Evolutionary conservation across 1,139 yeast species (phyloP).

Genomic region (Hansenula anomala): DNA sequence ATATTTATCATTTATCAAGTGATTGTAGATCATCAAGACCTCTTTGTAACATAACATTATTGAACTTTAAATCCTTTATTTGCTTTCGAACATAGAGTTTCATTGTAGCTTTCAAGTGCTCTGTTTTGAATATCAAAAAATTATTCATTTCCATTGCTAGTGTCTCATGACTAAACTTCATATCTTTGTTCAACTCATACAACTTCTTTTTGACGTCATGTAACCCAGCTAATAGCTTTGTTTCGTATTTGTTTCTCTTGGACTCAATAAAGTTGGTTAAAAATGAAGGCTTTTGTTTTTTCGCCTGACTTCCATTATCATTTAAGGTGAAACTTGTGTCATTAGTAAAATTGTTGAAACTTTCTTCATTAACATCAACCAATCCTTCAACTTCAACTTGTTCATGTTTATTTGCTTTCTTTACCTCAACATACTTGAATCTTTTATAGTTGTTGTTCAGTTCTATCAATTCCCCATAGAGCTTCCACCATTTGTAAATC

Average conservation of each 20-base stretch:
- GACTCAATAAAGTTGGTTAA: constrained; percentile 32
- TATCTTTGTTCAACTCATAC: constrained; percentile 19
- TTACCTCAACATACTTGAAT: constrained; percentile 12
- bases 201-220: constrained; percentile 21
- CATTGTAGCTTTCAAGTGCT: constrained; percentile 35
- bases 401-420: constrained; percentile 6
- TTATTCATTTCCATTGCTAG: constrained; percentile 61
- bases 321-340: constrained; percentile 7
- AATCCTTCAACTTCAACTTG: constrained; percentile 3
- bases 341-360: constrained; percentile 11
- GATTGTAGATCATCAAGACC: constrained; percentile 13
- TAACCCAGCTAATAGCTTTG: constrained; percentile 27
- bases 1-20: background rate
- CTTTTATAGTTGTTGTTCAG: constrained; percentile 26
- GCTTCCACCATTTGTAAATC: constrained; percentile 49
- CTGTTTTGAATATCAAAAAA: constrained; percentile 46
- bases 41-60: constrained; percentile 14
- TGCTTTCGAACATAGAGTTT: constrained; percentile 28
- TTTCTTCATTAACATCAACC: constrained; percentile 12
- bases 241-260: constrained; percentile 31
- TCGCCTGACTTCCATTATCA: constrained; percentile 3
- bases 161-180: constrained; percentile 49
- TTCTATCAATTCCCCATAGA: constrained; percentile 30
- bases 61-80: constrained; percentile 23
- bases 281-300: constrained; percentile 23